phyloP scores from a whole-genome alignment of 306 rosid species.

The Prunus salicina region DNA sequence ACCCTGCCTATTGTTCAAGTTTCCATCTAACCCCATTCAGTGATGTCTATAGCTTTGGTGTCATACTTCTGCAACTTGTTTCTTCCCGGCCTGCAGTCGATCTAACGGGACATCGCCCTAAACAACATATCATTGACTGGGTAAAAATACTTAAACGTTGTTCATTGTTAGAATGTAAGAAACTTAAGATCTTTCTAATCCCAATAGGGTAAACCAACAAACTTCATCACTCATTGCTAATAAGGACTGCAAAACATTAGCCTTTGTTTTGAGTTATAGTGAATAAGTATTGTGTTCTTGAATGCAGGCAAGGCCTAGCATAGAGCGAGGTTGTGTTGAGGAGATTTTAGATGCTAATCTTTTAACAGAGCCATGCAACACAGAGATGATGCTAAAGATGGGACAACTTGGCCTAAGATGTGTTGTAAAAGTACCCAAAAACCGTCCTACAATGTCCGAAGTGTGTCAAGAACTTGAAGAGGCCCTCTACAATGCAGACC shows the following conservation, averaged over 20 bases:
- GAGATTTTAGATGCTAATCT: constrained; percentile 74
- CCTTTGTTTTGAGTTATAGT: background rate
- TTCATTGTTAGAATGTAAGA: background rate
- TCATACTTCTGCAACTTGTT: constrained; percentile 75
- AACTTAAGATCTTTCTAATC: background rate
- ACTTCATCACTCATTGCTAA: background rate
- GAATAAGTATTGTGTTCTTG: background rate
- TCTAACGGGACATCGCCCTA: constrained; percentile 21
- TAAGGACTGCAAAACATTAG: background rate
- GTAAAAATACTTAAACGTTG: constrained; percentile 32
- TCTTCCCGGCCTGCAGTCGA: constrained; percentile 66
- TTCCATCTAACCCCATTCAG: constrained; percentile 70
- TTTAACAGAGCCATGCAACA: constrained; percentile 57
- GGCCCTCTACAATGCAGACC: constrained; percentile 42
- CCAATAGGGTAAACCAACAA: background rate
- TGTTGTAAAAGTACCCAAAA: constrained; percentile 55
- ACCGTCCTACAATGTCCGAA: constrained; percentile 70
- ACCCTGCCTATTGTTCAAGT: constrained; percentile 77
- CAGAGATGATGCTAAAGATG: constrained; percentile 66
- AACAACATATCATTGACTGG: constrained; percentile 64
- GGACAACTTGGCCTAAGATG: constrained; percentile 71
- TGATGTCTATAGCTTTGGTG: constrained; percentile 82
- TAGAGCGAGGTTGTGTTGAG: constrained; percentile 58
- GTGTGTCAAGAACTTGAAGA: constrained; percentile 65
- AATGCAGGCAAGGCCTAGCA: constrained; percentile 73